phyloP scores from a whole-genome alignment of 257 asterid species.

The Striga asiatica region DNA sequence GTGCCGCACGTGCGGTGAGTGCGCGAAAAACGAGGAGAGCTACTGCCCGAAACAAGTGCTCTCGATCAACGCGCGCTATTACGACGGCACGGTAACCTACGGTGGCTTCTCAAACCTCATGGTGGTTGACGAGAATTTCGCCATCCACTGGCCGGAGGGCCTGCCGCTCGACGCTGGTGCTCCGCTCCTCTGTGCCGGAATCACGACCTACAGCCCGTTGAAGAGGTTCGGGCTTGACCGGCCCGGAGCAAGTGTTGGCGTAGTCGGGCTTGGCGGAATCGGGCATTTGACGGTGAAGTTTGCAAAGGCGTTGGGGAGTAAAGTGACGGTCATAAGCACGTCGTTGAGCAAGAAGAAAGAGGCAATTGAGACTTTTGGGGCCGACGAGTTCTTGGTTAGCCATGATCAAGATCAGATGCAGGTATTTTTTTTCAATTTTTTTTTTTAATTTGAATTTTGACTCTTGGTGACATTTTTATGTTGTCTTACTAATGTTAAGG shows the following conservation, averaged over 20 bases:
- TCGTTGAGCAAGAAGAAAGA: background rate
- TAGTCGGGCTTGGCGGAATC: slow-evolving; percentile 44
- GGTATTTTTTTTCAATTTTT: background rate
- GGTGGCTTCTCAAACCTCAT: slow-evolving; percentile 37
- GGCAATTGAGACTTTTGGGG: background rate
- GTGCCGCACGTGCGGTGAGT: background rate
- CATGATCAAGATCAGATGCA: background rate
- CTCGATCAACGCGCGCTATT: background rate
- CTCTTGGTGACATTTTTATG: too few species aligned
- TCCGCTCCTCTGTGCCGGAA: slow-evolving; percentile 34
- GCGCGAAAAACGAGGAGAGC: background rate
- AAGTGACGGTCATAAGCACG: background rate
- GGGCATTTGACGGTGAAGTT: background rate
- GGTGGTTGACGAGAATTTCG: background rate
- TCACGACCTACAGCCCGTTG: slow-evolving; percentile 20
- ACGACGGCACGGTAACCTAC: background rate
- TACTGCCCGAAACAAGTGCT: background rate
- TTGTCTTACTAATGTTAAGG: too few species aligned
- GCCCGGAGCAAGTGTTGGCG: slow-evolving; percentile 31
- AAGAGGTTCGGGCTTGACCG: slow-evolving; percentile 31
- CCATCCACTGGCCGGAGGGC: background rate
- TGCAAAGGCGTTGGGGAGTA: background rate
- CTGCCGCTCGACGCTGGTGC: background rate
- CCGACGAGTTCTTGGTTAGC: background rate
- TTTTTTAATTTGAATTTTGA: too few species aligned